Conservation (phyloP, 179 eudicot species). For the Carnegiea gigantea region DNA sequence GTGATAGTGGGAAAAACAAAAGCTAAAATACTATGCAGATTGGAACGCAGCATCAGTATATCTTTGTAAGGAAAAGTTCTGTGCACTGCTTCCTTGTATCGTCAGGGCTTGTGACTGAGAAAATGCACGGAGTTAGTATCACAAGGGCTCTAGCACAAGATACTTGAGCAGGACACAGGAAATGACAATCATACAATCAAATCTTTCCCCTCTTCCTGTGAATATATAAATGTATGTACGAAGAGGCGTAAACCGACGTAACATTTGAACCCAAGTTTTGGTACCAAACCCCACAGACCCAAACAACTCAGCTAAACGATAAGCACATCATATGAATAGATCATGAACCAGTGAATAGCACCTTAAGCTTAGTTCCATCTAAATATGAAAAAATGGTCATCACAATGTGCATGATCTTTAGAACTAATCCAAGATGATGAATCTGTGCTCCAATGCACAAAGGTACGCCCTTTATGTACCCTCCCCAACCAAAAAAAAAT, state of each 20-base stretch:
- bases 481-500: too few species aligned
- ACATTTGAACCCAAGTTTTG: too few species aligned
- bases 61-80: slow-evolving; percentile 52
- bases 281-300: background rate
- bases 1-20: background rate
- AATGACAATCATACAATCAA: background rate
- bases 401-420: background rate
- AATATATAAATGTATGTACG: background rate
- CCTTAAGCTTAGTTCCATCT: too few species aligned
- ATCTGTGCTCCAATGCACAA: too few species aligned
- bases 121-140: background rate
- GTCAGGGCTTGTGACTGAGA: slow-evolving; percentile 73
- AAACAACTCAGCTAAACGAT: background rate
- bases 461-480: too few species aligned
- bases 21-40: background rate
- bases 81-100: slow-evolving; percentile 68
- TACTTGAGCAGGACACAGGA: background rate
- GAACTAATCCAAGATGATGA: background rate
- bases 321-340: too few species aligned
- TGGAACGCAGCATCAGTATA: slow-evolving; percentile 22
- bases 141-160: background rate
- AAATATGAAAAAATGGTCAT: background rate
- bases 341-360: too few species aligned
- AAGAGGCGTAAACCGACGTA: too few species aligned
- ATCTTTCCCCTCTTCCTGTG: background rate